Percentiles rank a stretch among this genome's conserved stretches.
Evolutionary conservation across 2,329 filamentous ascomycete species (phyloP).

Genomic region (Fusarium domesticum): DNA sequence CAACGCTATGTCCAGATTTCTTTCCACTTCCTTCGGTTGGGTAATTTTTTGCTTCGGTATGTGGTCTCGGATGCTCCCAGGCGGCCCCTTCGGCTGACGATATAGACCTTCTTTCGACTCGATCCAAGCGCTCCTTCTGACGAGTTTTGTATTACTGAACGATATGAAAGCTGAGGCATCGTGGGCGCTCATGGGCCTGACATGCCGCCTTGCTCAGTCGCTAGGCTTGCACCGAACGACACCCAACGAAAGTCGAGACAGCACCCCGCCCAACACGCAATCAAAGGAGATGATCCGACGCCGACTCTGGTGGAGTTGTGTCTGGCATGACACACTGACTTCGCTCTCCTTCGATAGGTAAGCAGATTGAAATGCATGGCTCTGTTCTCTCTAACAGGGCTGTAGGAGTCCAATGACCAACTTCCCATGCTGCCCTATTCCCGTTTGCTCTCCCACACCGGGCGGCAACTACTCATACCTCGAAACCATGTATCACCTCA

Average conservation of each 20-base stretch:
- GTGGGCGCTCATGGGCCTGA: constrained; percentile 62
- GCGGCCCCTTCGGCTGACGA: constrained; percentile 5
- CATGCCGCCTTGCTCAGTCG: constrained; percentile 63
- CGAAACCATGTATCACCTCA: constrained; percentile 64
- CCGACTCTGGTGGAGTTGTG: constrained; percentile 62
- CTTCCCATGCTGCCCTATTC: constrained; percentile 54
- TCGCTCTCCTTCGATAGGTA: constrained; percentile 65
- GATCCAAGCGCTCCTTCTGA: constrained; percentile 61
- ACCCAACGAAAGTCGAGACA: constrained; percentile 45
- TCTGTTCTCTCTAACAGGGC: constrained; percentile 9
- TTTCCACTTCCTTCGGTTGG: constrained; percentile 61
- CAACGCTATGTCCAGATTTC: constrained; percentile 62
- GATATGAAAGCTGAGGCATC: constrained; percentile 69
- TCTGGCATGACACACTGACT: constrained; percentile 65
- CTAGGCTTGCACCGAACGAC: constrained; percentile 56
- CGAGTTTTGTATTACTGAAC: constrained; percentile 62
- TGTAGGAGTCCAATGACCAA: constrained; percentile 60
- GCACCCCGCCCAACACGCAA: constrained; percentile 41
- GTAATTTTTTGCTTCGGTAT: constrained; percentile 60
- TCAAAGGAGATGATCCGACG: constrained; percentile 55
- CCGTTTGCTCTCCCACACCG: constrained; percentile 41
- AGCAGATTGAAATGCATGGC: constrained; percentile 4
- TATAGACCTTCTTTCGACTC: constrained; percentile 60
- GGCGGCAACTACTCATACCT: constrained; percentile 56
- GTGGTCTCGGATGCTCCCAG: constrained; percentile 4